Evolutionary conservation across 768 basidiomycete species (phyloP).

Genomic region (Amanita subjunquillea): DNA sequence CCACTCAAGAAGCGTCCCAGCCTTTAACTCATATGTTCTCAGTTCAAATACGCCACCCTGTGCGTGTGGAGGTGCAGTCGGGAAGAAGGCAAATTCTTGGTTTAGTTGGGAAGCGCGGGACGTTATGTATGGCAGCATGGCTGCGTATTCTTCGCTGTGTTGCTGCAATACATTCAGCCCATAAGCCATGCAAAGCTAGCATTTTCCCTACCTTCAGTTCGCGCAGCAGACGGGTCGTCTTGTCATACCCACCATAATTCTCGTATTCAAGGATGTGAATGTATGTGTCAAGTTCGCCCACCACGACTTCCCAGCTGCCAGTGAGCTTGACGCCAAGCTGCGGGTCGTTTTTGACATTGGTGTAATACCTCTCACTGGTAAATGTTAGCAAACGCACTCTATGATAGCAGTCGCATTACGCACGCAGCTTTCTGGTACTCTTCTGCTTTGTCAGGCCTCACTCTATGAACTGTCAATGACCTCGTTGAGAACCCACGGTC

Average conservation of each 20-base stretch:
- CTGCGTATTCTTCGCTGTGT: constrained; percentile 52
- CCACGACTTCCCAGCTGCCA: constrained; percentile 86
- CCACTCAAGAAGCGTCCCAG: constrained; percentile 92
- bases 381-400: constrained; percentile 6
- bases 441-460: constrained; percentile 70
- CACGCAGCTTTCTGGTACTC: constrained; percentile 88
- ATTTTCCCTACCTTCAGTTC: constrained; percentile 48
- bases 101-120: constrained; percentile 70
- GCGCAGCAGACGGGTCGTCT: constrained; percentile 51
- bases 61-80: constrained; percentile 77
- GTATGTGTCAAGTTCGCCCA: constrained; percentile 88
- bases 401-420: constrained; percentile 16
- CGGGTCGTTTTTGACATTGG: constrained; percentile 63
- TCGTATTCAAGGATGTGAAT: constrained; percentile 83
- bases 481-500: background rate
- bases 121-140: constrained; percentile 66
- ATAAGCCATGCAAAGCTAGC: background rate
- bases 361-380: constrained; percentile 73
- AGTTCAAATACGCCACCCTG: constrained; percentile 93
- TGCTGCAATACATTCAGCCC: constrained; percentile 25
- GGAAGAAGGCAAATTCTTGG: constrained; percentile 94
- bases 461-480: constrained; percentile 59
- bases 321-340: constrained; percentile 78
- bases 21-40: constrained; percentile 77
- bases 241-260: constrained; percentile 85